Conservation (phyloP, 106 monocot species). For the Posidonia australis region DNA sequence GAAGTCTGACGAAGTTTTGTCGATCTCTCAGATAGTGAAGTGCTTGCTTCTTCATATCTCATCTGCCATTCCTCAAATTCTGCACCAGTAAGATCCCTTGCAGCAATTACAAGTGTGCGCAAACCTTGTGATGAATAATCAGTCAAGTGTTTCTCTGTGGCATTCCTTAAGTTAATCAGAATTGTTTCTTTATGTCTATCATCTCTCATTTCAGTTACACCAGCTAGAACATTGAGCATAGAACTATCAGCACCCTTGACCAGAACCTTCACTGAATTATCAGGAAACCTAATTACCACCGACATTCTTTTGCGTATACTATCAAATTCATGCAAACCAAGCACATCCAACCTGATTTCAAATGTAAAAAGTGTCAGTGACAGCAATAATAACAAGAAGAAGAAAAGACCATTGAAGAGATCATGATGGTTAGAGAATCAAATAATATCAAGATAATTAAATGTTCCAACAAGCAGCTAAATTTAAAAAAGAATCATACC, state of each 20-base stretch:
- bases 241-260: constrained; percentile 96
- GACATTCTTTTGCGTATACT: constrained; percentile 99
- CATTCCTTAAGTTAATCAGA: constrained; percentile 29
- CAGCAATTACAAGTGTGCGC: constrained; percentile 78
- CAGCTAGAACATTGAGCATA: constrained; percentile 55
- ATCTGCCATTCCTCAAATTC: constrained; percentile 81
- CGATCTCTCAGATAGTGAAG: constrained; percentile 67
- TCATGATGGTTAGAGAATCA: not conserved
- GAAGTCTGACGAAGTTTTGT: constrained; percentile 81
- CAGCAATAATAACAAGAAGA: not conserved
- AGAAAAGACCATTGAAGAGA: not conserved
- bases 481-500: too few species aligned
- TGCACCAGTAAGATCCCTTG: constrained; percentile 52
- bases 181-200: constrained; percentile 5
- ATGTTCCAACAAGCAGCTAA: not conserved
- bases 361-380: not conserved
- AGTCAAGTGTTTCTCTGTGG: constrained; percentile 59
- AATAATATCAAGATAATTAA: not conserved
- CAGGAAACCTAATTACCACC: constrained; percentile 83
- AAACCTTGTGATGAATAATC: constrained; percentile 68
- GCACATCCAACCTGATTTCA: constrained; percentile 82
- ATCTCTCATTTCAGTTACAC: constrained; percentile 5
- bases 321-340: constrained; percentile 97
- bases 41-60: constrained; percentile 90
- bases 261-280: constrained; percentile 73